Conservation (phyloP, 2,329 filamentous ascomycete species). For the Scytalidium sp. region DNA sequence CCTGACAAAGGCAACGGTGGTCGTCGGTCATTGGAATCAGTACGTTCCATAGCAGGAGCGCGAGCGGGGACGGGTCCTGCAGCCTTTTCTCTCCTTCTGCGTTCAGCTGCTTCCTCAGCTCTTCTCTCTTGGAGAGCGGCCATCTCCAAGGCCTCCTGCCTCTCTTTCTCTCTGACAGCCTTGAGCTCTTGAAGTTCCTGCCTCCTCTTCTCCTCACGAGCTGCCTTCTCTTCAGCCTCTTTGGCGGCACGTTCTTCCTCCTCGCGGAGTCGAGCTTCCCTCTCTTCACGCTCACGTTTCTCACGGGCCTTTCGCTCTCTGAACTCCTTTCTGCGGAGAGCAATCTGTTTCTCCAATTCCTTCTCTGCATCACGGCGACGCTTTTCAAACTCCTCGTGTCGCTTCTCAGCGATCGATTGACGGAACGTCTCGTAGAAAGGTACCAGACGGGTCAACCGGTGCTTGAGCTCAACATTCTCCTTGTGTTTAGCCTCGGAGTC, state of each 20-base stretch:
- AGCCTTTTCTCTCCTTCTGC: conserved; percentile 63
- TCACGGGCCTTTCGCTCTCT: conserved; percentile 80
- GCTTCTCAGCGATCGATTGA: conserved; percentile 76
- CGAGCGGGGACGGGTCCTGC: conserved; percentile 38
- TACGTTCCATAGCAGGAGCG: conserved; percentile 39
- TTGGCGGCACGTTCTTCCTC: conserved; percentile 78
- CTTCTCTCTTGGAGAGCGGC: conserved; percentile 71
- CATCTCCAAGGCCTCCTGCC: conserved; percentile 65
- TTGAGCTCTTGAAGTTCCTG: conserved; percentile 65
- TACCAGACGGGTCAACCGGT: conserved; percentile 82
- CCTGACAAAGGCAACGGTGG: conserved; percentile 61
- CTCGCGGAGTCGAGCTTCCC: conserved; percentile 73
- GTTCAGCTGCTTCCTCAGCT: conserved; percentile 84
- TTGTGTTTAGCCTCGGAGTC: conserved; percentile 87
- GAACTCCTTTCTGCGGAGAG: conserved; percentile 81
- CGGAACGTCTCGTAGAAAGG: conserved; percentile 83
- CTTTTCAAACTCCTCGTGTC: conserved; percentile 94
- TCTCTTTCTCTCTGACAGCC: conserved; percentile 63
- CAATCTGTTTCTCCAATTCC: conserved; percentile 90
- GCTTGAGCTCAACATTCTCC: conserved; percentile 89
- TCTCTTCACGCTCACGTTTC: conserved; percentile 80
- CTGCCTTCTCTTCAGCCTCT: conserved; percentile 83
- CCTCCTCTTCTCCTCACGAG: conserved; percentile 76
- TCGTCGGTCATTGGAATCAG: conserved; percentile 50
- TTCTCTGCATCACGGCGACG: conserved; percentile 87